A percentile compares a stretch with the other conserved stretches of the same genome.
Conservation (phyloP, 495 filamentous ascomycete species). For the Neurospora sp. region DNA sequence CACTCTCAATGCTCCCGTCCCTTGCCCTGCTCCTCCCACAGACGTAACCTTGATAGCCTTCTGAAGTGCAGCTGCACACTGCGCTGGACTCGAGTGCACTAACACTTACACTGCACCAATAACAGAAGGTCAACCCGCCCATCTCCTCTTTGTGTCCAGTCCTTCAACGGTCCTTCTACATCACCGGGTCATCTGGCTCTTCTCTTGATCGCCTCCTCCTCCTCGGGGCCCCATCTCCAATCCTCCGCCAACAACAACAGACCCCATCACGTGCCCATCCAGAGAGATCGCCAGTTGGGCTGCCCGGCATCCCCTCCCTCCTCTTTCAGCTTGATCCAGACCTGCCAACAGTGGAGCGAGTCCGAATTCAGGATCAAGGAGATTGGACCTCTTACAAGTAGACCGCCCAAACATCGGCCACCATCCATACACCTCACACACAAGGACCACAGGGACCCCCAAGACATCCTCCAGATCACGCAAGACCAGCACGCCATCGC, state of each 20-base stretch:
- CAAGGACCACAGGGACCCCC: neutral
- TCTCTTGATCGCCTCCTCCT: neutral
- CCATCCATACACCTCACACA: neutral
- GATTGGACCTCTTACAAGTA: neutral
- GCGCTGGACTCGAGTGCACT: neutral
- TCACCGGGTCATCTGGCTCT: neutral
- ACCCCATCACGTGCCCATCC: neutral
- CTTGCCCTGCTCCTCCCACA: neutral
- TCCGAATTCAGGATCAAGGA: neutral
- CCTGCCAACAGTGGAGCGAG: neutral
- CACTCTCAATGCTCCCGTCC: neutral
- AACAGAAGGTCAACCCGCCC: neutral
- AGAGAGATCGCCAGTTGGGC: neutral
- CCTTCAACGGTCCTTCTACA: neutral
- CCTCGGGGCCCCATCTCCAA: neutral
- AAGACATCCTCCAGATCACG: neutral
- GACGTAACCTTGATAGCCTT: neutral
- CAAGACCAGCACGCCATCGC: conserved; percentile 23
- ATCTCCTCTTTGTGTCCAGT: neutral
- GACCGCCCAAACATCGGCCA: neutral
- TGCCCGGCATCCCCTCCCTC: neutral
- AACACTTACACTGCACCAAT: neutral
- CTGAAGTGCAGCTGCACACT: neutral
- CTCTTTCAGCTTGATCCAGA: neutral
- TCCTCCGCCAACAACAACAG: neutral